These are phyloP conservation scores for Biscogniauxia mediterranea DNA, from an alignment of 2,329 filamentous ascomycete genomes.

Conservation along the genomic window DNA sequence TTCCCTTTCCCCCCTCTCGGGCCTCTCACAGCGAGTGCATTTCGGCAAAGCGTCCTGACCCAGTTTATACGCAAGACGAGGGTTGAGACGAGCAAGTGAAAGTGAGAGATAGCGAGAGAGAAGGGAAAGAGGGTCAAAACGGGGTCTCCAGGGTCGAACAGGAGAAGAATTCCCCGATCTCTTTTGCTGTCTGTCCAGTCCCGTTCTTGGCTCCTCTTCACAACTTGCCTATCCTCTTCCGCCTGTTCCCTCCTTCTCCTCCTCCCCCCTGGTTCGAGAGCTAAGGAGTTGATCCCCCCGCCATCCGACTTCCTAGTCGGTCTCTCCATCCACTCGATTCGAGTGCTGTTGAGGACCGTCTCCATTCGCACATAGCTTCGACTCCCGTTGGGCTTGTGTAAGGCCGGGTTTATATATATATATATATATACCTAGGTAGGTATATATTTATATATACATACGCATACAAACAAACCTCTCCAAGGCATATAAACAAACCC, in stretches of 20 bases:
- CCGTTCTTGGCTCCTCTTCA: no score
- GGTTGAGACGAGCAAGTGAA: neutral
- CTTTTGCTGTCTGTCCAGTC: no score
- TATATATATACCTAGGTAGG: no score
- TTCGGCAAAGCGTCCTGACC: neutral
- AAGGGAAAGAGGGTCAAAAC: neutral
- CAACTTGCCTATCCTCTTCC: neutral
- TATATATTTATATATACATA: slow-evolving; percentile 1
- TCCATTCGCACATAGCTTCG: neutral
- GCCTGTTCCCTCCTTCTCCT: neutral
- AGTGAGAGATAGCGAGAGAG: neutral
- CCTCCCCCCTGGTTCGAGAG: neutral
- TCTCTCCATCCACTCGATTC: neutral
- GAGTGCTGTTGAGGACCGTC: neutral
- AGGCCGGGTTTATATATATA: neutral
- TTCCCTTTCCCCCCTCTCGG: neutral
- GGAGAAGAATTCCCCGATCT: no score
- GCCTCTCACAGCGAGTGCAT: neutral
- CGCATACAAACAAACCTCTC: no score
- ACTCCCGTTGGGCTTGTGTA: neutral
- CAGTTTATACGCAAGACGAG: neutral
- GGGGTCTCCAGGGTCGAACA: no score
- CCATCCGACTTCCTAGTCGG: neutral
- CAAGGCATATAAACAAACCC: no score
- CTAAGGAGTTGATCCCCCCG: neutral